A percentile compares a stretch with the other conserved stretches of the same genome.
Evolutionary conservation across 2,329 filamentous ascomycete genomes (phyloP).

Genomic region (Fragosphaeria purpurea): DNA sequence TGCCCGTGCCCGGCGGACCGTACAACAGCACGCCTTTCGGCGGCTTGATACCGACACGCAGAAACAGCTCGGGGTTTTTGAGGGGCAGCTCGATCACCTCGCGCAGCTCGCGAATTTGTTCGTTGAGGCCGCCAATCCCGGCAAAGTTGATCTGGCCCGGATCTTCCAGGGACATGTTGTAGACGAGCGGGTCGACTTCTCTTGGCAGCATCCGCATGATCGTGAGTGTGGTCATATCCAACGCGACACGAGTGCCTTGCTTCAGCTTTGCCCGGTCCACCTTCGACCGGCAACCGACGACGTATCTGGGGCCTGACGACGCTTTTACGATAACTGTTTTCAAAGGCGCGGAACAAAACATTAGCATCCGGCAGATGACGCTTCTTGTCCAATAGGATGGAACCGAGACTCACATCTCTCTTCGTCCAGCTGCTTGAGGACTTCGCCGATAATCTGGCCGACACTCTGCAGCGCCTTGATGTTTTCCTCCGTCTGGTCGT

Average conservation of each 20-base stretch:
- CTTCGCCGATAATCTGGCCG: slow-evolving; percentile 97
- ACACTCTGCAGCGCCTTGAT: slow-evolving; percentile 99
- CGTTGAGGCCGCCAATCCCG: slow-evolving; percentile 93
- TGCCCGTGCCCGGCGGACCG: slow-evolving; percentile 91
- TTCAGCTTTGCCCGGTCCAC: slow-evolving; percentile 96
- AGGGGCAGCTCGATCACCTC: slow-evolving; percentile 96
- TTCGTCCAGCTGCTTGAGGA: slow-evolving; percentile 96
- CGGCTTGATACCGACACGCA: slow-evolving; percentile 95
- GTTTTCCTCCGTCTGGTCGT: slow-evolving; percentile 95
- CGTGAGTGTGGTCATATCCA: slow-evolving; percentile 98
- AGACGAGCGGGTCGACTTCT: slow-evolving; percentile 95
- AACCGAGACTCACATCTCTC: slow-evolving; percentile 70
- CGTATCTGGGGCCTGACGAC: slow-evolving; percentile 92
- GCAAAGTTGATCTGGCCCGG: slow-evolving; percentile 96
- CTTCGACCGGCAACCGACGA: slow-evolving; percentile 95
- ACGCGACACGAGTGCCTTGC: slow-evolving; percentile 92
- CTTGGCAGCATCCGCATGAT: slow-evolving; percentile 99
- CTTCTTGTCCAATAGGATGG: too few relatives aligned
- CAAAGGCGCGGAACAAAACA: too few relatives aligned
- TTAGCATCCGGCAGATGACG: too few relatives aligned
- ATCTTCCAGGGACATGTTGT: slow-evolving; percentile 99
- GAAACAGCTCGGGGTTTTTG: slow-evolving; percentile 97
- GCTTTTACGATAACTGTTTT: slow-evolving; percentile 88
- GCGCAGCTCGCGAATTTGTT: slow-evolving; percentile 92
- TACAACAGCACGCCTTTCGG: slow-evolving; percentile 96